Base-by-base conservation (phyloP, 2,329 filamentous ascomycete species). In the Phaeosphaeria sp. region DNA sequence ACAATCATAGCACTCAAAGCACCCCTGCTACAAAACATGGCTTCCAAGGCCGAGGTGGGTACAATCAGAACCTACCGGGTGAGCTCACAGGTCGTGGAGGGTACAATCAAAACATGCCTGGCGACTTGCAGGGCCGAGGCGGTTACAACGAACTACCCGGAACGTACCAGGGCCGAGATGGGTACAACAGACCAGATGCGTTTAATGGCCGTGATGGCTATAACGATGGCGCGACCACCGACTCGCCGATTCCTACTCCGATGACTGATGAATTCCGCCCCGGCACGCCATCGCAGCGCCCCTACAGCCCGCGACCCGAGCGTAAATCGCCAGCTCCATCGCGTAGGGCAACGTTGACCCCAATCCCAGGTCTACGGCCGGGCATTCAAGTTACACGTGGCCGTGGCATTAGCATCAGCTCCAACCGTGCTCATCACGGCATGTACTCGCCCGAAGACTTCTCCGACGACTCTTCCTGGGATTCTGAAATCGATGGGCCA, bases 391-490 rank as follows among this genome's bases (percentile, higher is more conserved):
- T 77, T 53, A 71, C 63, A 23, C 68, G 62, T 22, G 69, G 70
- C 22, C 64, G 72, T 7, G 66, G 66, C 21, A 64, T 62, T 27
- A 72, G 73, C 48, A 53, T 71, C 1, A 68, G 62, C 51, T 76
- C 74, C 2, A 67, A 71, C 52, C 67, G 64, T n/a, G 68, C 74
- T 2, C 71, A 69, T 17, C 60, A 72, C 10, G 69, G 72, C 30
- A 62, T 67, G n/a, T 68, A 67, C 43, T 67, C 69, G 7, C 62
- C 69, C 2, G 68, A 66, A n/a, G 70, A 74, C 13, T 57, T 75
- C 7, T 76, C 73, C 18, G 77, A 78, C 47, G 73, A 74, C 20
- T 69, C 72, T 7, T 74, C 71, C 33, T 80, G 77, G 77, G 78
- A 79, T 57, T 77, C 74, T 15, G 78, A 80, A 43, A 60, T 79